Base-by-base conservation (phyloP, 306 rosid species). In the Prunus fruticosa region DNA sequence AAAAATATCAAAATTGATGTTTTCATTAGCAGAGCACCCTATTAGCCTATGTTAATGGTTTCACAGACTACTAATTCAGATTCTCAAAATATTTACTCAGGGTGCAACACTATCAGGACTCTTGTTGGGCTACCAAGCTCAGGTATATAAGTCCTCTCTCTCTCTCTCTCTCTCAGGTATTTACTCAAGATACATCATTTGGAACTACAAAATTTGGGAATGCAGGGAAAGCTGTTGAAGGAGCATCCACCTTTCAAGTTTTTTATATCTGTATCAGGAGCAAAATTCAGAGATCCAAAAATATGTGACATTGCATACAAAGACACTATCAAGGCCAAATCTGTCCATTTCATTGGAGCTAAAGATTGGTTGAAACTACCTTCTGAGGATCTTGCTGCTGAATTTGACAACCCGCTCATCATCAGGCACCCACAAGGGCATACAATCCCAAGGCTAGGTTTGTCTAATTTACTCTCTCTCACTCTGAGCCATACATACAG, bases 401-500 rank as follows among this genome's bases (percentile, higher is more conserved):
- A 87, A 74, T 93, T 93, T 73, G 80, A 86, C 65, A 78, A 78
- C 23, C 90, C 98, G 64, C 84, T 90, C 7, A 83, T 91, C 72
- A 83, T 93, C 77, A 88, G 86, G 86, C 98, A 93, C 71, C 96
- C 96, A 13, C 93, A 91, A 75, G 98, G 96, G 57, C 98, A 93
- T 65, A 91, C 94, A 6, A 96, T 91, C 47, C 98, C 97, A 2
- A 85, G 96, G 83, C 69, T 91, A 86, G 97, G 97, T 93, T 76
- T 14, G 69, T 20, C 41, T 30, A 56, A 20, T 45, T 23, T 68
- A 15, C 69, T 45, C 73, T 22, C 46, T 46, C 77, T 34, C 22
- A 13, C 72, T 47, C 18, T 12, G 20, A n/a, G 5, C 27, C 3
- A 2, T 52, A 52, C 19, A 6, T 16, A 52, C n/a, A 52, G 10